Evolutionary conservation across 345 rosid genomes (phyloP), one percentile per base, ranked within the genome.

Genomic region (Gossypium longicalyx): DNA sequence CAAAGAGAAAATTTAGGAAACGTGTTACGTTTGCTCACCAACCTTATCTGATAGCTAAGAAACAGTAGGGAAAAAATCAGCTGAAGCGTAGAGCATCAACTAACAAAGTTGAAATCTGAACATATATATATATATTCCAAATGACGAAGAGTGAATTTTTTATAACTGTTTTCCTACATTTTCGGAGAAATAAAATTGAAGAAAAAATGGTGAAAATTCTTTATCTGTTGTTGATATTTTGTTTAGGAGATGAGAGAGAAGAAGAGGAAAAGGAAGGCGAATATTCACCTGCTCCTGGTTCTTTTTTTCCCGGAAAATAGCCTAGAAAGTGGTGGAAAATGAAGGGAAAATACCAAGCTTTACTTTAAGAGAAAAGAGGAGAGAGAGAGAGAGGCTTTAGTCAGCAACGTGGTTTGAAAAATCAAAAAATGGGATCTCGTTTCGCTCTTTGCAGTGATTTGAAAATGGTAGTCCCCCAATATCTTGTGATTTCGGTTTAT

Each of bases 311-410:
- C 74, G 80, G 83, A 82, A 85, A 79, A 75, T 70, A 66, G 76
- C 74, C 71, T 76, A 77, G 87, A 84, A 83, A 84, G 59, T 71
- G 75, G 67, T 80, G 77, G 80, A n/a, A 70, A 29, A 70, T 17
- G 73, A 52, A 38, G 12, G 47, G 3, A 75, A 64, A 82, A 27
- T 47, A 74, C 65, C 12, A 34, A 47, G 66, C 17, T 34, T 17
- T 61, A 66, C 74, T 80, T 58, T 71, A 77, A 71, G 53, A 52
- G 76, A 54, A 61, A 79, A 8, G 4, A 10, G 45, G 68, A 57
- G 78, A 73, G 58, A 74, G 71, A 27, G 79, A 22, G 67, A n/a
- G n/a, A n/a, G 17, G 73, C 22, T 70, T 34, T 34, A 34, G 41
- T 34, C 41, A 34, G 41, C 41, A 34, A 58, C 9, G 5, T 20